phyloP scores from a whole-genome alignment of 2,329 filamentous ascomycete species.

The Colletotrichum falcatum region DNA sequence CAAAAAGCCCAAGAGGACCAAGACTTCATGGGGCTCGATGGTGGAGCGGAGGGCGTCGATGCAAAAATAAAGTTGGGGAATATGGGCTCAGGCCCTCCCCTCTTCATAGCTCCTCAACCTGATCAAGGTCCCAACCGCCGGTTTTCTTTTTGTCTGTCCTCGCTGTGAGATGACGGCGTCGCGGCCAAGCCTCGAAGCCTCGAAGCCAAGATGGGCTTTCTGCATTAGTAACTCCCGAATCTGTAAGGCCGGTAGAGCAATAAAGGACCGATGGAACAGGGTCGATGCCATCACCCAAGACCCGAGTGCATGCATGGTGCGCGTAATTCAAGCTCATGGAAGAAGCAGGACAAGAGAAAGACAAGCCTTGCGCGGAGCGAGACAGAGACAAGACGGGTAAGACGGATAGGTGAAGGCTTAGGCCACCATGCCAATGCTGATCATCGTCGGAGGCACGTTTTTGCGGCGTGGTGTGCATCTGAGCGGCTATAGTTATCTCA shows the following conservation, averaged over 20 bases:
- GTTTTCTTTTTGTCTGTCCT: neutral
- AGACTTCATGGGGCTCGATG: conserved; percentile 18
- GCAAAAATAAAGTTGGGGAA: conserved; percentile 15
- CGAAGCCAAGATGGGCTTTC: conserved; percentile 16
- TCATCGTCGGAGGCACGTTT: conserved; percentile 32
- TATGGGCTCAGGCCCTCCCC: neutral
- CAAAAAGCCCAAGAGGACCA: conserved; percentile 4
- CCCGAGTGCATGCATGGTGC: conserved; percentile 34
- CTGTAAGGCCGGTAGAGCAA: conserved; percentile 14
- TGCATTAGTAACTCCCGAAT: neutral
- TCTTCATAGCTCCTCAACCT: neutral
- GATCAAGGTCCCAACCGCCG: conserved; percentile 8
- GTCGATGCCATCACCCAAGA: conserved; percentile 38
- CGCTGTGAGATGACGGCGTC: conserved; percentile 31
- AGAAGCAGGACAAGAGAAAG: conserved; percentile 2
- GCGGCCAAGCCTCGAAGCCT: neutral
- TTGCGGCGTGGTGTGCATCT: neutral
- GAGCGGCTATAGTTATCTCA: neutral
- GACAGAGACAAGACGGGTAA: conserved; percentile 25
- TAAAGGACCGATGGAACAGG: neutral
- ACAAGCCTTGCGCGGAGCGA: conserved; percentile 23
- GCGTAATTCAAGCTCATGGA: conserved; percentile 35
- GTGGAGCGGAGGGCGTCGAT: conserved; percentile 29
- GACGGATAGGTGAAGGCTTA: conserved; percentile 32
- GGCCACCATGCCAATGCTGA: conserved; percentile 23